Conservation (phyloP, 176 grass and related monocot genomes). For the Miscanthus lutarioriparius region DNA sequence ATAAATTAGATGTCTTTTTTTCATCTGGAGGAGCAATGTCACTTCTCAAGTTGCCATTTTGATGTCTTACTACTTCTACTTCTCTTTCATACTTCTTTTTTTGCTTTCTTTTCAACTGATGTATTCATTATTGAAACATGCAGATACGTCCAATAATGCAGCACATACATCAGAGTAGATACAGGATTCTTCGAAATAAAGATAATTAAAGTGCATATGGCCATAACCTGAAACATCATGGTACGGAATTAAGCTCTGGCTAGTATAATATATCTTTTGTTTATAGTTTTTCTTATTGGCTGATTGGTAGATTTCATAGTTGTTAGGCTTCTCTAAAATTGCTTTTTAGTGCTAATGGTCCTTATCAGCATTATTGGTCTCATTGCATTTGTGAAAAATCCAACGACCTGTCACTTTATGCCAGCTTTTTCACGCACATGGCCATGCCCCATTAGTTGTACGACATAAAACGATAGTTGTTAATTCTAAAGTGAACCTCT, state of each 20-base stretch:
- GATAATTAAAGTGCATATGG: slow-evolving; percentile 40
- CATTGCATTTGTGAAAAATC: slow-evolving; percentile 37
- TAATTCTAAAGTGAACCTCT: slow-evolving; percentile 36
- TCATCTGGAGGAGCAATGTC: slow-evolving; percentile 38
- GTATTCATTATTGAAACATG: slow-evolving; percentile 32
- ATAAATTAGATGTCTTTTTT: slow-evolving; percentile 32
- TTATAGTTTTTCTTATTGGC: slow-evolving; percentile 9
- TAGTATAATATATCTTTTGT: slow-evolving; percentile 31
- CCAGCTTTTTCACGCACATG: slow-evolving; percentile 39
- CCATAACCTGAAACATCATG: slow-evolving; percentile 43
- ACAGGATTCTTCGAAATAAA: slow-evolving; percentile 34
- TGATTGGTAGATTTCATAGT: slow-evolving; percentile 6
- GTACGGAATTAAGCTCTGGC: slow-evolving; percentile 34
- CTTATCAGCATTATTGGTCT: slow-evolving; percentile 41
- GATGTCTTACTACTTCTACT: slow-evolving; percentile 18
- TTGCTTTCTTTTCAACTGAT: slow-evolving; percentile 37
- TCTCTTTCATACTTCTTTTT: slow-evolving; percentile 10
- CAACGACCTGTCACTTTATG: slow-evolving; percentile 42
- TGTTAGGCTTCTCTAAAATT: slow-evolving; percentile 33
- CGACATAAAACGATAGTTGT: background rate
- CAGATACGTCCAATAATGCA: slow-evolving; percentile 50
- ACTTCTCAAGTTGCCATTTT: slow-evolving; percentile 33
- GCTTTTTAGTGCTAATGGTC: slow-evolving; percentile 48
- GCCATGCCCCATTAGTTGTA: slow-evolving; percentile 24
- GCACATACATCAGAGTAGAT: slow-evolving; percentile 27